Evolutionary conservation across 441 rosid genomes (phyloP).

Genomic region (Brassica hybrid): DNA sequence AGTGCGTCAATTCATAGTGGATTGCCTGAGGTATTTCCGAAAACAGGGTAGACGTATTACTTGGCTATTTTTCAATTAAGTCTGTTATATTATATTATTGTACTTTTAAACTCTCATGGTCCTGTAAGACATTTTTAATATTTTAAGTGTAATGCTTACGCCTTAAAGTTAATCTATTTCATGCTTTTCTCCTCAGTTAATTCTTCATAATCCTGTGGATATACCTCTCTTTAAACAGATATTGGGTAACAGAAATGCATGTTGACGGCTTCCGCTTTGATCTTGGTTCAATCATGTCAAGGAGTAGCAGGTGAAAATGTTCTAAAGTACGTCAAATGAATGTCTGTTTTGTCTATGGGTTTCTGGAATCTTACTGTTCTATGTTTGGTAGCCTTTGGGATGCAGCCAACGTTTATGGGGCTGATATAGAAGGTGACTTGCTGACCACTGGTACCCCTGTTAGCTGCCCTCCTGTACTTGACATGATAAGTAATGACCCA

Average conservation of each 20-base stretch:
- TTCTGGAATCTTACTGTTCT: slow-evolving; percentile 29
- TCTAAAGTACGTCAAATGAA: slow-evolving; percentile 34
- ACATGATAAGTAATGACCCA: slow-evolving; percentile 94
- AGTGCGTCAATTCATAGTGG: slow-evolving; percentile 89
- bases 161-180: not conserved
- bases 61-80: not conserved
- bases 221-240: slow-evolving; percentile 57
- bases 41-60: not conserved
- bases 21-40: slow-evolving; percentile 78
- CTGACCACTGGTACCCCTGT: slow-evolving; percentile 85
- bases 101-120: not conserved
- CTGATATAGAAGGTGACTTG: slow-evolving; percentile 65
- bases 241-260: slow-evolving; percentile 98
- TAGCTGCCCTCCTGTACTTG: slow-evolving; percentile 83
- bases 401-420: slow-evolving; percentile 84
- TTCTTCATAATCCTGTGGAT: slow-evolving; percentile 20
- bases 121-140: not conserved
- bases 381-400: slow-evolving; percentile 76
- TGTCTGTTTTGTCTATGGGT: slow-evolving; percentile 20
- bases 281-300: slow-evolving; percentile 97
- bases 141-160: slow-evolving; percentile 2
- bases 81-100: not conserved
- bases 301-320: slow-evolving; percentile 72
- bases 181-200: slow-evolving; percentile 10
- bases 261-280: slow-evolving; percentile 99